These are phyloP conservation scores for Aspergillus sp. DNA, from an alignment of 2,329 filamentous ascomycete genomes.

Conservation along the genomic window DNA sequence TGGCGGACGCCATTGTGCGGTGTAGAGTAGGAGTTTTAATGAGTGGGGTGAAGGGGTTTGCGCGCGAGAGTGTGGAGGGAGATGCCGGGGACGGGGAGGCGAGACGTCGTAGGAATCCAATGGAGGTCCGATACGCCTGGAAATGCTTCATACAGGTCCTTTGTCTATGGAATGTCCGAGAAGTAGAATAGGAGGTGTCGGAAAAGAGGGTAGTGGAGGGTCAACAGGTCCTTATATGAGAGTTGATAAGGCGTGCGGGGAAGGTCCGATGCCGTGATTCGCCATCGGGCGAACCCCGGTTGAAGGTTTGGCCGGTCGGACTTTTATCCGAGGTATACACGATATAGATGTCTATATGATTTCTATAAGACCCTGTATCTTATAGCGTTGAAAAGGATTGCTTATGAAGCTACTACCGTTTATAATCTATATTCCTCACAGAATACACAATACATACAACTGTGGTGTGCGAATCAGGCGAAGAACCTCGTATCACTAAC, in stretches of 20 bases:
- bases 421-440: no score
- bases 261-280: conserved; percentile 14
- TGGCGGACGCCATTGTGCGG: conserved; percentile 64
- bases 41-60: conserved; percentile 17
- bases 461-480: no score
- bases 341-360: background rate
- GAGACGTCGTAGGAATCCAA: conserved; percentile 22
- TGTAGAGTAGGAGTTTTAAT: conserved; percentile 21
- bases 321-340: conserved; percentile 13
- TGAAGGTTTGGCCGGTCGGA: conserved; percentile 22
- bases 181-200: background rate
- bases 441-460: no score
- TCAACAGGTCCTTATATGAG: background rate
- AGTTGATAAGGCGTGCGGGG: conserved; percentile 18
- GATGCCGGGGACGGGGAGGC: conserved; percentile 9
- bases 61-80: conserved; percentile 18
- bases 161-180: background rate
- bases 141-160: conserved; percentile 28
- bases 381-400: no score
- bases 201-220: background rate
- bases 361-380: no score
- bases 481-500: no score
- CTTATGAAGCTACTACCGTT: no score
- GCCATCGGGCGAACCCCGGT: conserved; percentile 9
- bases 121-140: conserved; percentile 21